A percentile compares a stretch with the other conserved stretches of the same genome.
These are phyloP conservation scores for Rhynchospora breviuscula DNA, from an alignment of 176 grass and related monocot genomes.

Conservation along the genomic window DNA sequence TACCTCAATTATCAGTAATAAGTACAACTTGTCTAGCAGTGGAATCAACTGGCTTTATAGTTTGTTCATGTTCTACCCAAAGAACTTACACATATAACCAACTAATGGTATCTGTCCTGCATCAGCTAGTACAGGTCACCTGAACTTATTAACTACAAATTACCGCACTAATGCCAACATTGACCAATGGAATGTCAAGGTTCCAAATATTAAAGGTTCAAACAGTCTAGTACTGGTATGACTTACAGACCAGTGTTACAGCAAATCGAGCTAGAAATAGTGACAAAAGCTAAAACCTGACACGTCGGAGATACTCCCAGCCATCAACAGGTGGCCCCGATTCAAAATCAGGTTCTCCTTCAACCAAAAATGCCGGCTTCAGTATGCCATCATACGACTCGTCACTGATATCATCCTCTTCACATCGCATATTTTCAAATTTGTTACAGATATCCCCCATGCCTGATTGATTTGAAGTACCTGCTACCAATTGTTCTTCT, in stretches of 20 bases:
- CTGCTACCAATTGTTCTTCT: constrained; percentile 11
- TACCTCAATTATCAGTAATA: too few relatives aligned
- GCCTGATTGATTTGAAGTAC: constrained; percentile 19
- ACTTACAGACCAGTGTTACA: background rate
- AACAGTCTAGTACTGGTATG: too few relatives aligned
- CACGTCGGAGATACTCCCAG: constrained; percentile 85
- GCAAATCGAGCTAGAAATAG: constrained; percentile 1
- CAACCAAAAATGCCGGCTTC: constrained; percentile 68
- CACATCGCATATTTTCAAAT: constrained; percentile 26
- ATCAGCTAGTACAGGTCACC: too few relatives aligned
- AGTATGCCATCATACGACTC: constrained; percentile 62
- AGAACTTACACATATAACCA: too few relatives aligned
- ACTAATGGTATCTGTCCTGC: too few relatives aligned
- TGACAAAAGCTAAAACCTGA: constrained; percentile 47
- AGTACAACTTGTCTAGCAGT: too few relatives aligned
- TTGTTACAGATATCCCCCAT: constrained; percentile 17
- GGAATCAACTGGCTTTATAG: too few relatives aligned
- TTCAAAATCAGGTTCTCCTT: constrained; percentile 90
- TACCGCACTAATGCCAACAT: too few relatives aligned
- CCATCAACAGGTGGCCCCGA: constrained; percentile 71
- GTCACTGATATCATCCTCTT: constrained; percentile 35
- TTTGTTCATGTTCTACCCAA: too few relatives aligned
- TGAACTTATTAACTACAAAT: too few relatives aligned
- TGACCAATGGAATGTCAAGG: too few relatives aligned
- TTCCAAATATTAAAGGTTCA: too few relatives aligned